Evolutionary conservation across 164 flowering plant species (phyloP).

Genomic region (Magnolia kwangsiensis): DNA sequence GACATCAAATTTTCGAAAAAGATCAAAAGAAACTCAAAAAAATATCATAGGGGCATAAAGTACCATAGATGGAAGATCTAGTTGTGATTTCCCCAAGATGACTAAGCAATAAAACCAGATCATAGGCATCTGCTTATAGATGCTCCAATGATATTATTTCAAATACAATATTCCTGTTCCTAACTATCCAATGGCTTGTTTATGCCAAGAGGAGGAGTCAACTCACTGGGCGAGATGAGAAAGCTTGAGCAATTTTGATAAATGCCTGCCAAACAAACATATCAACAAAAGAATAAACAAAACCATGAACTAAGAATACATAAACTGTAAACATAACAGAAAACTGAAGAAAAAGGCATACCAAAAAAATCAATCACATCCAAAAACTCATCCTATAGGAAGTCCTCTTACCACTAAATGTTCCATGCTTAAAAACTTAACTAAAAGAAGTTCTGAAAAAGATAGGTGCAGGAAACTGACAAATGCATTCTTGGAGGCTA

Average conservation of each 20-base stretch:
- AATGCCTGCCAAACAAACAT: conserved; percentile 60
- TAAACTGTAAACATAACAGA: background rate
- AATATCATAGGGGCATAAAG: too few relatives aligned
- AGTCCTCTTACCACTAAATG: too few relatives aligned
- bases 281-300: background rate
- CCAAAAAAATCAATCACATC: too few relatives aligned
- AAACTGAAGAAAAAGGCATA: background rate
- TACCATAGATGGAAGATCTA: too few relatives aligned
- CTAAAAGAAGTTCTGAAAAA: too few relatives aligned
- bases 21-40: too few relatives aligned
- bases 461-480: too few relatives aligned
- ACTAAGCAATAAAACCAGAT: too few relatives aligned
- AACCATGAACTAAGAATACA: background rate
- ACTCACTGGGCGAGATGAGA: conserved; percentile 93
- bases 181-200: background rate
- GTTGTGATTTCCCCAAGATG: background rate
- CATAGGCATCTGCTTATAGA: background rate
- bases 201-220: background rate
- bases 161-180: background rate
- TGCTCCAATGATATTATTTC: background rate
- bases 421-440: too few relatives aligned
- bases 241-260: conserved; percentile 93
- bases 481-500: too few relatives aligned
- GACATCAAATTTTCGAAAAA: too few relatives aligned
- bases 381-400: too few relatives aligned